phyloP scores from a whole-genome alignment of 495 filamentous ascomycete genomes.

The Penicillium salamii region DNA sequence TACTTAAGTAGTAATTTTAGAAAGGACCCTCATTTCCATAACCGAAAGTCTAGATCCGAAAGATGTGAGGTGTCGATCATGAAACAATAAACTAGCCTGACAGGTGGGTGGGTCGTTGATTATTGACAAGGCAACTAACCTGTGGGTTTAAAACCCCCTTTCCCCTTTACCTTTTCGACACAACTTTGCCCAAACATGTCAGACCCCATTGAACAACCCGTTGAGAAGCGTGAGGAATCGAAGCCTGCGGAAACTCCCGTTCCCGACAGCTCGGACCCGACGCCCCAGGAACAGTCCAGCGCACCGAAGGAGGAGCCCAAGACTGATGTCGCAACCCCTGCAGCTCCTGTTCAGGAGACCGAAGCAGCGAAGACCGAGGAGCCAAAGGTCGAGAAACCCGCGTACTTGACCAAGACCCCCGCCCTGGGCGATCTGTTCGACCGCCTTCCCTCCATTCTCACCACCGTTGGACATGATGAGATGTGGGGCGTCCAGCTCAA shows the following conservation, averaged over 20 bases:
- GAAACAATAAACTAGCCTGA: slow-evolving; percentile 7
- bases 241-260: slow-evolving; percentile 17
- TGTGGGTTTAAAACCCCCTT: slow-evolving; percentile 15
- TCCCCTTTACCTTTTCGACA: slow-evolving; percentile 3
- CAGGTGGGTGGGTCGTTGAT: slow-evolving; percentile 11
- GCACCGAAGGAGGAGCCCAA: slow-evolving; percentile 8
- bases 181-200: slow-evolving; percentile 18
- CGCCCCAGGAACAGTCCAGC: slow-evolving; percentile 10
- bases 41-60: neutral
- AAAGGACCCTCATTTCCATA: no score
- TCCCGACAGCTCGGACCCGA: slow-evolving; percentile 13
- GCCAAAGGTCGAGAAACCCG: slow-evolving; percentile 27
- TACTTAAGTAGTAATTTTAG: no score
- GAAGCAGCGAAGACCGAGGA: slow-evolving; percentile 22
- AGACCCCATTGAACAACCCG: slow-evolving; percentile 21
- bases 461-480: slow-evolving; percentile 55
- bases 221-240: slow-evolving; percentile 11
- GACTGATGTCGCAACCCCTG: slow-evolving; percentile 4
- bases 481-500: slow-evolving; percentile 72
- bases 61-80: slow-evolving; percentile 7
- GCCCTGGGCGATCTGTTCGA: slow-evolving; percentile 38
- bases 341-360: slow-evolving; percentile 4
- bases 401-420: slow-evolving; percentile 39
- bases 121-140: slow-evolving; percentile 19
- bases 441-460: slow-evolving; percentile 42